These are phyloP conservation scores for Salvia hispanica DNA, from an alignment of 257 asterid genomes.

Conservation along the genomic window DNA sequence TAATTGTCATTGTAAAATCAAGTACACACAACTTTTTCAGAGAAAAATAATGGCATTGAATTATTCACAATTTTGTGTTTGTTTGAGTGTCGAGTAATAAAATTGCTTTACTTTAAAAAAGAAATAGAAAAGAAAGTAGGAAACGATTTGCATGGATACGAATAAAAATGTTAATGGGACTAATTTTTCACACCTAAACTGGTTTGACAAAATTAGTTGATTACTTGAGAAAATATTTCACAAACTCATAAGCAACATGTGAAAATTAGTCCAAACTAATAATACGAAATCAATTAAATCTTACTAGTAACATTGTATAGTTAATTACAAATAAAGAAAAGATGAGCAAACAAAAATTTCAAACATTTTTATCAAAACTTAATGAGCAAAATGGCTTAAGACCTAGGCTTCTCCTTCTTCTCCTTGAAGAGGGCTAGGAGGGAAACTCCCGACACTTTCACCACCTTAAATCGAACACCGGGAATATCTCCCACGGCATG, in stretches of 20 bases:
- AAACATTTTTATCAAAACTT: slow-evolving; percentile 28
- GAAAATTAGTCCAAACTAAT: too few species aligned
- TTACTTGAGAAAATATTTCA: too few species aligned
- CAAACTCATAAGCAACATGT: too few species aligned
- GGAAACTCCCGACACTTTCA: slow-evolving; percentile 62
- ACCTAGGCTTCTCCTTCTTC: slow-evolving; percentile 39
- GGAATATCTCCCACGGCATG: slow-evolving; percentile 52
- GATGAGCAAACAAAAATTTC: slow-evolving; percentile 6
- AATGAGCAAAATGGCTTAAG: neutral
- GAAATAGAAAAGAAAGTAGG: too few species aligned
- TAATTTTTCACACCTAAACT: too few species aligned
- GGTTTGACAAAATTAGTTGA: too few species aligned
- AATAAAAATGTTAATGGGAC: too few species aligned
- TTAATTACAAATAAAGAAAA: neutral
- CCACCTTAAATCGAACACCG: slow-evolving; percentile 61
- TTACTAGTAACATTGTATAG: too few species aligned
- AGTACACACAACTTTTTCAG: too few species aligned
- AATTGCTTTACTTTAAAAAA: neutral
- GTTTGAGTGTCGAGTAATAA: neutral
- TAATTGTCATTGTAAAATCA: neutral
- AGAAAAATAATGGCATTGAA: neutral
- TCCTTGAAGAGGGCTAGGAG: slow-evolving; percentile 66
- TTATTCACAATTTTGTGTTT: neutral
- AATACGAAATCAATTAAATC: too few species aligned
- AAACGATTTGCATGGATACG: too few species aligned